Evolutionary conservation across 2,329 filamentous ascomycete species (phyloP), one percentile per base, ranked within the genome.

Genomic region (Phyllosticta capitalensis): DNA sequence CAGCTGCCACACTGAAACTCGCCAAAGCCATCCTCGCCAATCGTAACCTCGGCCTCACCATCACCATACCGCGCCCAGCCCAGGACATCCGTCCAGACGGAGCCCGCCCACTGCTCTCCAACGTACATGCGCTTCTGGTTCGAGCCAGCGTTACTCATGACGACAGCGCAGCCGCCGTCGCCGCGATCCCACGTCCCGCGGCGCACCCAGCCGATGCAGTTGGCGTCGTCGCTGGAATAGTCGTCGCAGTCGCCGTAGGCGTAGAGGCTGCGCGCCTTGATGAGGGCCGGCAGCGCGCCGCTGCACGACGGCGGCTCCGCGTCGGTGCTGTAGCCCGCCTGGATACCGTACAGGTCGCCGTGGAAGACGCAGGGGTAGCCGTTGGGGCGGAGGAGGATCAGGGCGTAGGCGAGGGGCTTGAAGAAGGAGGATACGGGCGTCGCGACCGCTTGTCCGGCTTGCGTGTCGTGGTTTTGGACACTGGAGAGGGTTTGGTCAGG

Each of bases 381-480:
- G 33, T 81, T 75, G 55, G 78, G 72, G 12, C 84, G 80, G 24
- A 90, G 81, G 1, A 91, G 80, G 59, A 90, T 89, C 52, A 90
- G 78, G 0, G 85, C 76, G 69, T 90, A 89, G 12, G 86, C 88
- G 17, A 90, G 76, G 0, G 85, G 81, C 70, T 89, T 89, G 75
- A 90, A 88, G 73, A 82, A 85, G 24, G 78, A 76, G 59, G 83
- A 79, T 49, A 90, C 81, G 1, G 81, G 81, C 0, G 83, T 82
- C 65, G 81, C 83, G 51, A 86, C 76, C 1, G 83, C 80, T 69
- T 87, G 85, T 30, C 83, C 83, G 33, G 81, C 82, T 71, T 84
- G 74, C 0, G 86, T 89, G 68, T 90, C 87, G 72, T 89, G 87
- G 70, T 88, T 89, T 71, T 83, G 83, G 1, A 89, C 85, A 4